phyloP scores from a whole-genome alignment of 2,329 filamentous ascomycete species.

The Boeremia exigua region DNA sequence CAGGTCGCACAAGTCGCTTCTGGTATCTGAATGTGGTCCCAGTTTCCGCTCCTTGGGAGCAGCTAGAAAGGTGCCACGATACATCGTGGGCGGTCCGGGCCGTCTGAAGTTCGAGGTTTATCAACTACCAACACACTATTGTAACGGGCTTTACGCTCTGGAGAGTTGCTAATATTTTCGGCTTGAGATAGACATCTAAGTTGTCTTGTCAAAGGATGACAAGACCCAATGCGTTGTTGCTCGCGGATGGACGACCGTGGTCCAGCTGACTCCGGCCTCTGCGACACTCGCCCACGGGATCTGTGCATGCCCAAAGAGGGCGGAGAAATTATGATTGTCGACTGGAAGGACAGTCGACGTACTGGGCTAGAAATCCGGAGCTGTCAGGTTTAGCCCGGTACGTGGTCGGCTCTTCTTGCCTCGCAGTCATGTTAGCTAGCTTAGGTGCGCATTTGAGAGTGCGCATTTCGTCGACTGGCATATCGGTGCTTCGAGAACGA shows the following conservation, averaged over 20 bases:
- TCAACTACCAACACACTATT: neutral
- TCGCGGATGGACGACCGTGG: neutral
- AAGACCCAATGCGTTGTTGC: neutral
- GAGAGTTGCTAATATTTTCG: neutral
- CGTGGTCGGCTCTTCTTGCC: neutral
- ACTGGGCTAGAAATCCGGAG: neutral
- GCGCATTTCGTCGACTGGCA: neutral
- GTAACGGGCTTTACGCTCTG: neutral
- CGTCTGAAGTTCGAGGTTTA: neutral
- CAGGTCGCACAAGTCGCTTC: conserved; percentile 23
- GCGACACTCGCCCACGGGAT: conserved; percentile 3
- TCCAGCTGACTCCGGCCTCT: conserved; percentile 4
- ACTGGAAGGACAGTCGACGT: neutral
- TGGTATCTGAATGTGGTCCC: conserved; percentile 19
- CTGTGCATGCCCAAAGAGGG: neutral
- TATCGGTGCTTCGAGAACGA: neutral
- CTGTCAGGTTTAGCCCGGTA: neutral
- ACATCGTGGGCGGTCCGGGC: conserved; percentile 18
- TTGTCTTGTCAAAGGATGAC: neutral
- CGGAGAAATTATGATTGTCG: neutral
- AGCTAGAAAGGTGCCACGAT: conserved; percentile 9
- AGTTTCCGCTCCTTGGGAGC: conserved; percentile 11
- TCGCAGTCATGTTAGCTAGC: conserved; percentile 5
- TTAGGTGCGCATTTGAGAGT: conserved; percentile 4
- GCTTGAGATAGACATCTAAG: neutral